Evolutionary conservation across 139 green algal species (phyloP).

Genomic region (Astrephomene gubernaculifera): DNA sequence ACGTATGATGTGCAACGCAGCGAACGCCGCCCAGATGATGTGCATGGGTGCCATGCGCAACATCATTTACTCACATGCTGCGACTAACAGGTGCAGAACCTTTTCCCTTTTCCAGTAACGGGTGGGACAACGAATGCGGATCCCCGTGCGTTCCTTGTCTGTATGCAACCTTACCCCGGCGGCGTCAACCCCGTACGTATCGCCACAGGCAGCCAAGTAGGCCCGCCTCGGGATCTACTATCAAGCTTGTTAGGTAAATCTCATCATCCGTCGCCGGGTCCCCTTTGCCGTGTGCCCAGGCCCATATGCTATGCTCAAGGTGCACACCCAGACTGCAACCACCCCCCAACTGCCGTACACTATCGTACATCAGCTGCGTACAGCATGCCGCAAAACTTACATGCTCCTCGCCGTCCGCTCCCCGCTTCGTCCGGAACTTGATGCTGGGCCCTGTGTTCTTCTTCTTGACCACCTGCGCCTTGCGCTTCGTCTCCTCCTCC

Average conservation of each 20-base stretch:
- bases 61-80: too few relatives aligned
- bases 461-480: constrained; percentile 55
- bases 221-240: background rate
- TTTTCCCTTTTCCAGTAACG: too few relatives aligned
- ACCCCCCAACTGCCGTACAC: too few relatives aligned
- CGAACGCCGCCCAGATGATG: too few relatives aligned
- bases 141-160: too few relatives aligned
- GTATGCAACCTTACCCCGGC: too few relatives aligned
- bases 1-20: too few relatives aligned
- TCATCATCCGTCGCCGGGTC: background rate
- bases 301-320: background rate
- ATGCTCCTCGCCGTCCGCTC: constrained; percentile 3
- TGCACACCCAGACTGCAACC: background rate
- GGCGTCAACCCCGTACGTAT: too few relatives aligned
- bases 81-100: too few relatives aligned
- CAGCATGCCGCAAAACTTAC: constrained; percentile 14
- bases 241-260: background rate
- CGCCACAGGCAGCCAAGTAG: background rate
- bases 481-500: constrained; percentile 66
- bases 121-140: too few relatives aligned
- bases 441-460: constrained; percentile 70
- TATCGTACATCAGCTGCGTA: too few relatives aligned
- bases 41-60: too few relatives aligned
- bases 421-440: constrained; percentile 46
- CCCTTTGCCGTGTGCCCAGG: background rate